Evolutionary conservation across 176 grass and related monocot species (phyloP), one percentile per base, ranked within the genome.

Genomic region (Raddia guianensis): DNA sequence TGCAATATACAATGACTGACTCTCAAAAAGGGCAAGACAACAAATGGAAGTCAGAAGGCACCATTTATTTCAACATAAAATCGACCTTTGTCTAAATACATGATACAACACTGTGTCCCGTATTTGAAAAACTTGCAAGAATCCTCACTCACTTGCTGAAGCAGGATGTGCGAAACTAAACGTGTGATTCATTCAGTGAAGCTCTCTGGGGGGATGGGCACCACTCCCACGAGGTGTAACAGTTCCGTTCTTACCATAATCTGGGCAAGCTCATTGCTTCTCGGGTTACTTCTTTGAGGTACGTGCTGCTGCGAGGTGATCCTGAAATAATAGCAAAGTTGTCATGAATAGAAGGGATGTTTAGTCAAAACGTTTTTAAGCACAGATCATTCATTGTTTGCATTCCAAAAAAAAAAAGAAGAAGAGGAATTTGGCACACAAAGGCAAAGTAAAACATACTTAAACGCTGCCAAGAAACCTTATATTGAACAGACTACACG

Each of bases 271-370:
- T 4, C 47, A 69, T 42, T 21, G 16, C 11, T 76, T 14, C 34
- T 85, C 35, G 66, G 16, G 33, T 75, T 83, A 95, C 49, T 87
- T 82, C 84, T 86, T 92, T 83, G 90, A 85, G 61, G 87, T 87
- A 72, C 93, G 93, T 62, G 86, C 93, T 19, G 93, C 93, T n/a
- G 93, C 87, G 80, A 95, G 87, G 75, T 95, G 93, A 95, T 95
- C 93, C 93, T 95, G 70, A 20, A 76, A 78, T 58, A 86, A 18
- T 13, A 61, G 5, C 11, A 5, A 67, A 59, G 14, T 45, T 62
- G 37, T 86, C 21, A 80, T 58, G 5, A 40, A 27, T 45, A 73
- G 1, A 57, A 68, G 20, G 16, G 48, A 70, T 37, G 54, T 3
- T 66, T 78, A 11, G 62, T 21, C 46, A 20, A 18, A 53, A 66